Evolutionary conservation across 2,329 filamentous ascomycete species (phyloP).

Genomic region (Helminthosporium solani): DNA sequence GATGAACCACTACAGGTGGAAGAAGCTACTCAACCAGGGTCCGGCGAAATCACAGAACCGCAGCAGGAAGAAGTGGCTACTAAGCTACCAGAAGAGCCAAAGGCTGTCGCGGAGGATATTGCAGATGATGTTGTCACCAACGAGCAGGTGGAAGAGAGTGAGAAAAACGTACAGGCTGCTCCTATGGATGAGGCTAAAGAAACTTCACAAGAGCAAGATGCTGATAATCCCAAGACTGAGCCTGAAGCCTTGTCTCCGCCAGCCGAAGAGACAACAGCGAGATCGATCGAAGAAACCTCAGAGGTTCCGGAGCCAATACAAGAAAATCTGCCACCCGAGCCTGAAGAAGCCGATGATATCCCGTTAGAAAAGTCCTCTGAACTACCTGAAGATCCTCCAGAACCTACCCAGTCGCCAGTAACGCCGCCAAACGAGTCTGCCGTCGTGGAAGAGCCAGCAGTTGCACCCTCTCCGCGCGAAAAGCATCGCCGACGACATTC

Average conservation of each 20-base stretch:
- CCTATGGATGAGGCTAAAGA: not conserved
- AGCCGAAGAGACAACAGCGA: too few relatives aligned
- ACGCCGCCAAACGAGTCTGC: conserved; percentile 32
- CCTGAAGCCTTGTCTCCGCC: too few relatives aligned
- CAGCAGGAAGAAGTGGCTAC: not conserved
- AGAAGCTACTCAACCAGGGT: too few relatives aligned
- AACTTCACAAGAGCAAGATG: not conserved
- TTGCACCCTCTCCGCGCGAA: conserved; percentile 23
- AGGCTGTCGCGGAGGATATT: not conserved
- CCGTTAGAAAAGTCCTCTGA: not conserved
- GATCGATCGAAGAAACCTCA: too few relatives aligned
- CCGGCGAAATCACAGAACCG: not conserved
- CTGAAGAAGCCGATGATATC: conserved; percentile 2
- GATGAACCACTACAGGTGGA: too few relatives aligned
- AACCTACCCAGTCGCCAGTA: not conserved
- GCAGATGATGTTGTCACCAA: not conserved
- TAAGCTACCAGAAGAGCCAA: not conserved
- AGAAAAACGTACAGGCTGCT: too few relatives aligned
- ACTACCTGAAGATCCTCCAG: not conserved
- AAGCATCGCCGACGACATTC: conserved; percentile 34
- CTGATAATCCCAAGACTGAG: too few relatives aligned
- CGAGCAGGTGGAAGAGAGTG: too few relatives aligned
- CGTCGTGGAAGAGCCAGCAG: conserved; percentile 22
- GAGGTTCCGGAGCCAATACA: not conserved
- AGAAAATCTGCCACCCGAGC: not conserved